Percentiles rank a stretch among this genome's conserved stretches.
Conservation (phyloP, 495 filamentous ascomycete genomes). For the Penicillium taxi region DNA sequence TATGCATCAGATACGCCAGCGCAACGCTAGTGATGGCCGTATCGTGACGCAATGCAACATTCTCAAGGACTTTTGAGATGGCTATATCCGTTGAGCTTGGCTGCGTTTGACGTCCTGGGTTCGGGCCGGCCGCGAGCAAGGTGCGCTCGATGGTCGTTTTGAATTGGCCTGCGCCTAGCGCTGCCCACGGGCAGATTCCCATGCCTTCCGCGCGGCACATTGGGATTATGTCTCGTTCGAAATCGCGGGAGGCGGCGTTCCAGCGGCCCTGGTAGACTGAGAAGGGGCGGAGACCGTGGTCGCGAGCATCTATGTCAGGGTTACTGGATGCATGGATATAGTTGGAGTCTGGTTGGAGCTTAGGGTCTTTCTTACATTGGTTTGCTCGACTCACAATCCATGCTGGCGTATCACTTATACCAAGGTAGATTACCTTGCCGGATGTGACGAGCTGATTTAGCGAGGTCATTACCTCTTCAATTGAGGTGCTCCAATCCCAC, state of each 20-base stretch:
- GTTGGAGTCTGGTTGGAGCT: not conserved
- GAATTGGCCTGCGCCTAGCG: constrained; percentile 42
- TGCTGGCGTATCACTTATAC: constrained; percentile 54
- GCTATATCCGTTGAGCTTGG: constrained; percentile 11
- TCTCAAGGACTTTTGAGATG: constrained; percentile 51
- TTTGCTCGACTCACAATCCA: constrained; percentile 57
- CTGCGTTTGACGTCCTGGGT: constrained; percentile 14
- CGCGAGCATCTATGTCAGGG: constrained; percentile 53
- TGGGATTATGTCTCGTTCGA: constrained; percentile 51
- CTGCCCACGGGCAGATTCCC: constrained; percentile 51
- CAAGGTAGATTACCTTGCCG: constrained; percentile 57
- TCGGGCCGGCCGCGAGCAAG: constrained; percentile 12
- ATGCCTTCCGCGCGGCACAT: constrained; percentile 48
- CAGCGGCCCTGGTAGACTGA: constrained; percentile 58
- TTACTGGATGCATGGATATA: too few relatives aligned
- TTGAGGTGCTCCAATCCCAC: constrained; percentile 51
- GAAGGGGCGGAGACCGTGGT: constrained; percentile 54
- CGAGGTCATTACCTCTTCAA: constrained; percentile 54
- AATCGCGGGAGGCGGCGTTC: constrained; percentile 45
- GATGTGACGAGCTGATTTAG: constrained; percentile 48
- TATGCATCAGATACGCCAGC: constrained; percentile 65
- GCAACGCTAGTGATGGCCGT: constrained; percentile 45
- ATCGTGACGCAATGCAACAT: constrained; percentile 48
- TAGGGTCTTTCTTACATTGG: constrained; percentile 4
- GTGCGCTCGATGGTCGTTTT: constrained; percentile 17